A percentile compares a stretch with the other conserved stretches of the same genome.
Conservation (phyloP, 1,284 basidiomycete species). For the Leccinum angustisporum region DNA sequence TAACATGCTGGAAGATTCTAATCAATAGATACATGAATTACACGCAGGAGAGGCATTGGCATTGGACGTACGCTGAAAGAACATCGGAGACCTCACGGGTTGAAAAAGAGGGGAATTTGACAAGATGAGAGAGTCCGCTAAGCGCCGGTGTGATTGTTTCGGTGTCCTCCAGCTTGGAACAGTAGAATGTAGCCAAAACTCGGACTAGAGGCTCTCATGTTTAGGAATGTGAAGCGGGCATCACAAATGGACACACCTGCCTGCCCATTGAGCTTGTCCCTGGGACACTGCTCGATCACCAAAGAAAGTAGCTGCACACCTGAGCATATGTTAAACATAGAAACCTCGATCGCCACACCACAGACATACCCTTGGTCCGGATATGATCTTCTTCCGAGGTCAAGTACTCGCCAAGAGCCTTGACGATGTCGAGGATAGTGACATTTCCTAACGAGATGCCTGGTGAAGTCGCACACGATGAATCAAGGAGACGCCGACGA, state of each 20-base stretch:
- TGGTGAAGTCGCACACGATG: conserved; percentile 34
- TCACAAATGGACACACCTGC: conserved; percentile 55
- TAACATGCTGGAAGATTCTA: conserved; percentile 79
- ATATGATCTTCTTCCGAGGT: conserved; percentile 81
- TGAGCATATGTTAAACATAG: conserved; percentile 36
- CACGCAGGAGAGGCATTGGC: background rate
- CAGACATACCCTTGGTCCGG: conserved; percentile 70
- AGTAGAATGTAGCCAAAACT: conserved; percentile 82
- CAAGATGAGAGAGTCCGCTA: conserved; percentile 70
- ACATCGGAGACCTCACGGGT: conserved; percentile 71
- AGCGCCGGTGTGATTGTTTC: conserved; percentile 80
- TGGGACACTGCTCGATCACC: conserved; percentile 61
- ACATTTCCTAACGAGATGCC: conserved; percentile 63
- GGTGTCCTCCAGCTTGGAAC: conserved; percentile 83
- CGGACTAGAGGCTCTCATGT: conserved; percentile 51
- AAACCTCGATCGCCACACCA: conserved; percentile 6
- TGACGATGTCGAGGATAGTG: conserved; percentile 82
- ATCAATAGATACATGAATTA: background rate
- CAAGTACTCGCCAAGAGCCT: conserved; percentile 82
- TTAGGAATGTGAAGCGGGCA: conserved; percentile 5
- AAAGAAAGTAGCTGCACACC: conserved; percentile 75
- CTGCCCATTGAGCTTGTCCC: conserved; percentile 74
- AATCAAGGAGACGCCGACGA: conserved; percentile 11
- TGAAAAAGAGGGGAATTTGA: conserved; percentile 65
- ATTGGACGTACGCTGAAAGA: conserved; percentile 59